Base-by-base conservation (phyloP, 2,329 filamentous ascomycete genomes). In the Rutstroemia sp. region DNA sequence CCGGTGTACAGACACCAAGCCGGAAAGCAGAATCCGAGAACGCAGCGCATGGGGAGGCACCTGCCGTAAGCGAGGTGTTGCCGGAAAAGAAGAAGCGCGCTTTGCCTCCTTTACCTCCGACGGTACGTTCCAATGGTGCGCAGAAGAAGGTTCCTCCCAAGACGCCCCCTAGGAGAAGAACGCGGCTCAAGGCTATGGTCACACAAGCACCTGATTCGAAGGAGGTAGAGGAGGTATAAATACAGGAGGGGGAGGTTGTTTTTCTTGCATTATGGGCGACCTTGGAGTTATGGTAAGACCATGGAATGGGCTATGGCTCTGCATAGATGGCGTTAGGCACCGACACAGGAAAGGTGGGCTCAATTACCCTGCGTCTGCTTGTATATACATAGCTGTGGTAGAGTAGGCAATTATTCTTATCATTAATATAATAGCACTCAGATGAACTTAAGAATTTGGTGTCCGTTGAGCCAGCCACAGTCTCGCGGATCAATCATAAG, bases 1-100 rank as follows among this genome's bases (percentile, higher is more conserved):
- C 89, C 0, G 89, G 88, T 1, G 83, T 92, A 21, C 84, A 91
- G 65, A 91, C 89, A 17, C 89, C 89, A 5, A 90, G 88, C 68
- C 79, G 86, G 48, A 82, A 75, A 59, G 68, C 70, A 12, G 61
- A 63, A 21, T 68, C 67, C 39, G 65, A 67, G 42, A 66, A 62
- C 10, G 63, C 63, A 10, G 57, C 63, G 2, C 61, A 64, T 44
- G 58, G 62, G 56, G 67, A 66, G 16, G 59, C 63, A 40, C 61
- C 46, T n/a, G 46, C 36, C 50, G 54, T 48, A n/a, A 34, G 30
- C 30, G 34, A 57, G 25, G 52, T 51, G 25, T 47, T 61, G 21
- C 19, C 47, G 16, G 62, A 61, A 44, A 62, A 57, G 14, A 60
- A 50, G 23, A 60, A 52, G n/a, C 62, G 64, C 16, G 59, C 63